phyloP scores from a whole-genome alignment of 257 asterid genomes.

The Sherardia arvensis region DNA sequence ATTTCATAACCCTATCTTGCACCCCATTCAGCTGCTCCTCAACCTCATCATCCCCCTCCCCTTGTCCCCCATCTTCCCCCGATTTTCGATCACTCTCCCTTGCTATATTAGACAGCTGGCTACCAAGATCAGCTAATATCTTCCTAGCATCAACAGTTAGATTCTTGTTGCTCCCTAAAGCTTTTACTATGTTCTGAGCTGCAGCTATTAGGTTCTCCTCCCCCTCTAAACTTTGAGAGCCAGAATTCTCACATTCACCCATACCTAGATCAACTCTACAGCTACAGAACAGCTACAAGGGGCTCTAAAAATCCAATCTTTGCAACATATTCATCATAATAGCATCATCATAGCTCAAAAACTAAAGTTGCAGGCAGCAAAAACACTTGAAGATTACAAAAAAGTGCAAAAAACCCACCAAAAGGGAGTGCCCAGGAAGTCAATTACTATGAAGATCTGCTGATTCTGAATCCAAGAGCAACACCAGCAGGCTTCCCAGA shows the following conservation, averaged over 20 bases:
- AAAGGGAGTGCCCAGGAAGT: not conserved
- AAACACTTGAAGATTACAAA: not conserved
- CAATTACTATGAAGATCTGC: conserved; percentile 6
- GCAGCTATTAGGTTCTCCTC: conserved; percentile 75
- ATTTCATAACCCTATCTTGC: conserved; percentile 50
- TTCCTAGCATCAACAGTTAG: conserved; percentile 44
- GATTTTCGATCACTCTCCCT: conserved; percentile 19
- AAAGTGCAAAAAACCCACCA: not conserved
- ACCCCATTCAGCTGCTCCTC: conserved; percentile 47
- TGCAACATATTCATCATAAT: not conserved
- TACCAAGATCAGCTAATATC: conserved; percentile 62
- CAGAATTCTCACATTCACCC: conserved; percentile 42
- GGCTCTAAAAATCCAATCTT: conserved; percentile 3
- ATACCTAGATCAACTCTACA: conserved; percentile 15
- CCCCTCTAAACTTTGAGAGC: conserved; percentile 38
- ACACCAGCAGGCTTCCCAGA: not conserved
- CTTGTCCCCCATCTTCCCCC: conserved; percentile 17
- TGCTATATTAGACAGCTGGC: conserved; percentile 41
- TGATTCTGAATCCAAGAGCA: not conserved
- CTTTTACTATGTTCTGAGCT: conserved; percentile 44
- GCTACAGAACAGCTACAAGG: not conserved
- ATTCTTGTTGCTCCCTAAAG: conserved; percentile 40
- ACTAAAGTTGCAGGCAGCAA: too few relatives aligned
- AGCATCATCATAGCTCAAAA: not conserved
- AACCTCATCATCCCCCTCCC: conserved; percentile 33